Percentiles rank a stretch among this genome's conserved stretches.
Evolutionary conservation across 192 early-diverging fungal species (phyloP).

Genomic region (Entophlyctis luteolus): DNA sequence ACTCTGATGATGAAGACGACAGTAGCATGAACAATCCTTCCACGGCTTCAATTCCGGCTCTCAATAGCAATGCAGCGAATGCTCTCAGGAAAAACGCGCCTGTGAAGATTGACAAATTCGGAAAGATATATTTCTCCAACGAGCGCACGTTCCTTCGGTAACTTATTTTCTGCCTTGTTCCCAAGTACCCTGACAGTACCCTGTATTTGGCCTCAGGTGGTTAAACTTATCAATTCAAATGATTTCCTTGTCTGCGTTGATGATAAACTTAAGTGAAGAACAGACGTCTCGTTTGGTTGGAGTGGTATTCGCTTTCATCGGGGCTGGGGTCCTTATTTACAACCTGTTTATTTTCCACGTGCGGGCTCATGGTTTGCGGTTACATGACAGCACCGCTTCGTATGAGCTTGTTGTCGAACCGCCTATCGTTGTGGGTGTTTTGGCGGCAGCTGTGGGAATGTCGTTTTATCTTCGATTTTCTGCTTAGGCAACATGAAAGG

Average conservation of each 20-base stretch:
- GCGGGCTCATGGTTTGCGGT: slow-evolving; percentile 14
- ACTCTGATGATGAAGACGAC: slow-evolving; percentile 24
- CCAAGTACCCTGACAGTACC: no score
- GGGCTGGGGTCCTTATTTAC: slow-evolving; percentile 3
- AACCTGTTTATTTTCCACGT: slow-evolving; percentile 27
- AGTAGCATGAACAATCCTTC: not conserved
- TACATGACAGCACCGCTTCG: slow-evolving; percentile 17
- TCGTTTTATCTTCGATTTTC: no score
- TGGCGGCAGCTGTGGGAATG: not conserved
- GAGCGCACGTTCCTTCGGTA: slow-evolving; percentile 89
- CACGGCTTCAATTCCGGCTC: not conserved
- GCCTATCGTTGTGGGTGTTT: not conserved
- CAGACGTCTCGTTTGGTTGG: slow-evolving; percentile 4
- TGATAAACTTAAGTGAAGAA: slow-evolving; percentile 17
- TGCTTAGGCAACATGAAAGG: no score
- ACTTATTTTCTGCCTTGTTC: slow-evolving; percentile 63
- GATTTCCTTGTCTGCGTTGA: not conserved
- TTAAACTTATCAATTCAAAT: slow-evolving; percentile 3
- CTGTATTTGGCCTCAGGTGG: no score
- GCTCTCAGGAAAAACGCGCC: slow-evolving; percentile 7
- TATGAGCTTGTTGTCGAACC: slow-evolving; percentile 26
- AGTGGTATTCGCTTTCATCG: slow-evolving; percentile 13
- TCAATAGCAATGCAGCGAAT: not conserved
- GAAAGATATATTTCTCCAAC: slow-evolving; percentile 91
- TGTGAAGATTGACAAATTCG: slow-evolving; percentile 35